Base-by-base conservation (phyloP, 129 eudicot species). In the Escallonia rubra region DNA sequence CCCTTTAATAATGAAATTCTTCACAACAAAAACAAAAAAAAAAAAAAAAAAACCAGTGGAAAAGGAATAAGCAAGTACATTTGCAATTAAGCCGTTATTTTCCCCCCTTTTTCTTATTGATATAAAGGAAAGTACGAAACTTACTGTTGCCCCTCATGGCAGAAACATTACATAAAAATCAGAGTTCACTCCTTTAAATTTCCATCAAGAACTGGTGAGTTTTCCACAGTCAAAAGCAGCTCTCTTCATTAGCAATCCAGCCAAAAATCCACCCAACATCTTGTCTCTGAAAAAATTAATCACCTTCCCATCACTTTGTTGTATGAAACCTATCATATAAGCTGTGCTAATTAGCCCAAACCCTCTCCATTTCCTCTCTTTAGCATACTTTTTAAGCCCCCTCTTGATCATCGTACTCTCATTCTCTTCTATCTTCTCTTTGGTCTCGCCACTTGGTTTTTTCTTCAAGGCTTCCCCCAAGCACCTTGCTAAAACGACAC, bases 161-260 rank as follows among this genome's bases (percentile, higher is more conserved):
- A 23, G 34, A 23, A 23, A 23, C 34, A 23, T 23, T 0, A 23
- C 34, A 23, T 23, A 23, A 23, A 23, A 23, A 23, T 23, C 34
- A 23, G 1, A 23, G 1, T 23, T 23, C 34, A 50, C 55, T 9
- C 12, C 55, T n/a, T n/a, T 50, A 4, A 50, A 50, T 50, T 50
- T 50, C 55, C 55, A 55, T 64, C 40, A 63, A 67, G 76, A 55
- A 63, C 10, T 61, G 34, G 13, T 47, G 41, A 79, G 84, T 14
- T 79, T 64, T 34, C 76, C 75, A 59, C 77, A 76, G 55, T 79
- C 80, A 61, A 64, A 71, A 42, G 61, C 66, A 45, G 85, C 68
- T 14, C 68, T 80, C 72, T 65, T 80, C 13, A 80, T 40, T 55
- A 80, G 13, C 4, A 71, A 4, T 15, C 68, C 81, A 66, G 71